Evolutionary conservation across 805 yeast species (phyloP).

Genomic region (Sugiyamaella mastotermitis): DNA sequence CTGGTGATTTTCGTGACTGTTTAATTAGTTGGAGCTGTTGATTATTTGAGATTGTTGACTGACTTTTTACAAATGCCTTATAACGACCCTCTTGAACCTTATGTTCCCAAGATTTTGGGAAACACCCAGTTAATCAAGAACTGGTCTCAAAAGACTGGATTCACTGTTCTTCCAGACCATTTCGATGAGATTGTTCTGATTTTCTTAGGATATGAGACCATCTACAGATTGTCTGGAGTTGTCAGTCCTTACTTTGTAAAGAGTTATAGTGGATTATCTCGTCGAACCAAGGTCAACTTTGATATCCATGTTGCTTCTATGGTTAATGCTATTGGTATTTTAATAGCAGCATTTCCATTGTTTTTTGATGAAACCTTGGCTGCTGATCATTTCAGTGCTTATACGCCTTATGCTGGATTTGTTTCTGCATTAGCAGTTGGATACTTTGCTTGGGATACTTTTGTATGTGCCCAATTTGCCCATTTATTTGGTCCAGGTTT

Average conservation of each 20-base stretch:
- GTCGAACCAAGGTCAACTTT: constrained; percentile 58
- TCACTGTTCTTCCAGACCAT: constrained; percentile 29
- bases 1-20: no score
- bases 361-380: constrained; percentile 48
- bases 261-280: constrained; percentile 42
- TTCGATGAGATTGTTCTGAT: constrained; percentile 64
- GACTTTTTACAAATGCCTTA: no score
- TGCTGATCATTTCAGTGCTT: constrained; percentile 55
- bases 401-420: constrained; percentile 69
- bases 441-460: constrained; percentile 86
- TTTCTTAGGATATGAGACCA: constrained; percentile 50
- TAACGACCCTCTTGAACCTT: not conserved
- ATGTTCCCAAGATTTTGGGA: constrained; percentile 1
- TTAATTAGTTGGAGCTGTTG: no score
- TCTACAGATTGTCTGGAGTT: constrained; percentile 49
- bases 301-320: constrained; percentile 88
- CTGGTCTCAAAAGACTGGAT: constrained; percentile 18
- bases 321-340: constrained; percentile 70
- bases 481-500: constrained; percentile 75
- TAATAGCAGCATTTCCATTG: constrained; percentile 56
- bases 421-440: constrained; percentile 71
- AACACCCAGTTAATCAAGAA: not conserved
- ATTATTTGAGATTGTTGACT: no score
- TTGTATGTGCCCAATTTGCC: constrained; percentile 58
- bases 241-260: constrained; percentile 43